phyloP scores from a whole-genome alignment of 2,329 filamentous ascomycete species.

The Cladophialophora exuberans region DNA sequence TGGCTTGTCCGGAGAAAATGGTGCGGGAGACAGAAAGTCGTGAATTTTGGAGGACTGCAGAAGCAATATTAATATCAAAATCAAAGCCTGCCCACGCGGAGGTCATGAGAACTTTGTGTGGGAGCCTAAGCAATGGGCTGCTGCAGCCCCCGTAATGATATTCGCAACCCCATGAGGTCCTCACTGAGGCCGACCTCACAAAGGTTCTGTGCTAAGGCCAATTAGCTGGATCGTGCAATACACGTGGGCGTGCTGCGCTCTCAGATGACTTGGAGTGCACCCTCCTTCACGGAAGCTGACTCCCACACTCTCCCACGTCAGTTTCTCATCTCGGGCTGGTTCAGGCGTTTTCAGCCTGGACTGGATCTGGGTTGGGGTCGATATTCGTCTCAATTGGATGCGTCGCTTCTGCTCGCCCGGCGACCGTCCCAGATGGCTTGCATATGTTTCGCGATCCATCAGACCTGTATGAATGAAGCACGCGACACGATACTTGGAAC shows the following conservation, averaged over 20 bases:
- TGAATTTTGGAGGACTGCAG: background rate
- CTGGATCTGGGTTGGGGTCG: background rate
- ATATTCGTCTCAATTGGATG: background rate
- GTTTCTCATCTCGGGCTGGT: background rate
- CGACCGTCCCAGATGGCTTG: background rate
- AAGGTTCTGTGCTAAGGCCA: slow-evolving; percentile 10
- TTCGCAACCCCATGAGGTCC: background rate
- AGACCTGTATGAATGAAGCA: slow-evolving; percentile 3
- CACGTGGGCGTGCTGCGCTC: slow-evolving; percentile 17
- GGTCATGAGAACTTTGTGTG: background rate
- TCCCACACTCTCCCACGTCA: slow-evolving; percentile 8
- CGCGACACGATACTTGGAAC: slow-evolving; percentile 8
- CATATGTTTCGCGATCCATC: background rate
- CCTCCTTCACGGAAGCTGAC: slow-evolving; percentile 12
- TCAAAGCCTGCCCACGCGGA: background rate
- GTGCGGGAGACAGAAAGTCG: too few species aligned
- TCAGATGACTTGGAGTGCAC: slow-evolving; percentile 13
- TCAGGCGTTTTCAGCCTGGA: background rate
- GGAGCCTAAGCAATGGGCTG: background rate
- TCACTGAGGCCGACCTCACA: background rate
- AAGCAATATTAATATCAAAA: slow-evolving; percentile 2
- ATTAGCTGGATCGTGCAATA: slow-evolving; percentile 14
- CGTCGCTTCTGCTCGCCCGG: background rate
- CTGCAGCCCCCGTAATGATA: background rate
- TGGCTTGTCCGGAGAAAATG: background rate